Evolutionary conservation across 2,329 filamentous ascomycete genomes (phyloP), one percentile per base, ranked within the genome.

Genomic region (Gyromitra esculenta): DNA sequence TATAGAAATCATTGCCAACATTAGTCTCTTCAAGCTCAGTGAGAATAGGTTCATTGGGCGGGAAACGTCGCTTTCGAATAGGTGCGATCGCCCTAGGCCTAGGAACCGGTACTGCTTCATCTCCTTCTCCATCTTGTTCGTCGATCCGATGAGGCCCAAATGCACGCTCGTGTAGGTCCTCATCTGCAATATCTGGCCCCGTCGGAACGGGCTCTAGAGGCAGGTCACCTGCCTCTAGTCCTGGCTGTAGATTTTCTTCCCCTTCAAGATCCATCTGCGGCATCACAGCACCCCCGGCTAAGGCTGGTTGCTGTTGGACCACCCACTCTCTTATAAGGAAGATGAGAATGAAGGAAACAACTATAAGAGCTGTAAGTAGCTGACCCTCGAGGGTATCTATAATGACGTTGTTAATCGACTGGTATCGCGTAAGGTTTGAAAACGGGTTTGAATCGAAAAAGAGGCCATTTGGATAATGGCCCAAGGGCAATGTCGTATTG

Each of bases 271-370:
- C 75, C 52, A 78, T 75, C 37, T 57, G 75, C 6, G 71, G 76
- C n/a, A 78, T 54, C 15, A 77, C 76, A 54, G 75, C 76, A 48
- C 80, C 80, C 11, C 78, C 79, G 59, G 77, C 73, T 18, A 81
- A 68, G 60, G 83, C 85, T 77, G 95, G 96, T 82, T 99, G 96
- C 83, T 99, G 96, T 83, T 99, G 96, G 8, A 99, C 94, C 65
- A 99, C 96, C 88, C 97, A 99, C 84, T 99, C 96, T 60, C 96
- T 87, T 60, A 99, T 97, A 2, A 99, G 85, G 80, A 99, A 99
- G 54, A 99, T 90, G n/a, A 99, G 85, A 75, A 99, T 97, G 83
- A 98, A 99, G 74, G 91, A 94, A 57, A 97, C 88, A 6, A 99
- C 95, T 65, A 98, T 93, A 9, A 96, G 85, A 5, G 97, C 85